Conservation (phyloP, 2,329 filamentous ascomycete species). For the Fusarium brevicatenulatum region DNA sequence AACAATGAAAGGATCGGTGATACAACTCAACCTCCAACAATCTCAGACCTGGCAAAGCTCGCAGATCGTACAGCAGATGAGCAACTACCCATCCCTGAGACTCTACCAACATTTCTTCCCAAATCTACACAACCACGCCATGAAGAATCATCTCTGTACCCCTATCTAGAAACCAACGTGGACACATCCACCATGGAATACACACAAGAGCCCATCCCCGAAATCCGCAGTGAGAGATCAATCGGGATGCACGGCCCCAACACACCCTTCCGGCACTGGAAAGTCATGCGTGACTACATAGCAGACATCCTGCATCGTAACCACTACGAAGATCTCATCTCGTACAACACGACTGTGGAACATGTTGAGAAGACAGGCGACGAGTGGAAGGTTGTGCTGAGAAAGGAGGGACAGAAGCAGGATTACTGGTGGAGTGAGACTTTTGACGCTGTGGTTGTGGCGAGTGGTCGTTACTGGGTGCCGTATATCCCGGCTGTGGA, state of each 20-base stretch:
- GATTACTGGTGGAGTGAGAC: conserved; percentile 72
- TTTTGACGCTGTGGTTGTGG: conserved; percentile 71
- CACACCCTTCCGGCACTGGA: conserved; percentile 71
- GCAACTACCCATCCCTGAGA: conserved; percentile 57
- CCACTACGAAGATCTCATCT: conserved; percentile 63
- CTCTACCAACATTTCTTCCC: conserved; percentile 58
- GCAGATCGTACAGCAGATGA: conserved; percentile 61
- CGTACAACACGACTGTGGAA: conserved; percentile 71
- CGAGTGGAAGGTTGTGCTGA: conserved; percentile 64
- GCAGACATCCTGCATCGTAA: conserved; percentile 61
- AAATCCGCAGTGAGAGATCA: conserved; percentile 45
- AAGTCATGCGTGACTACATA: conserved; percentile 65
- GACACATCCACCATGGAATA: conserved; percentile 69
- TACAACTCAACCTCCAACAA: conserved; percentile 49
- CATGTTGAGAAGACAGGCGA: conserved; percentile 59
- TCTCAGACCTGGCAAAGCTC: conserved; percentile 58
- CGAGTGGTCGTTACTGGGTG: conserved; percentile 69
- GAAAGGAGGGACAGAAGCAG: conserved; percentile 47
- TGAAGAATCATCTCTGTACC: conserved; percentile 68
- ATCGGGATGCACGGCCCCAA: conserved; percentile 60
- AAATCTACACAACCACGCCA: conserved; percentile 59
- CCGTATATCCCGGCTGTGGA: conserved; percentile 64
- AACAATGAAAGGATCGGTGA: conserved; percentile 55
- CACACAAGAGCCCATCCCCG: conserved; percentile 64
- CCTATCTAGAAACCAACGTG: conserved; percentile 73